These are phyloP conservation scores for Thielaviopsis punctulata DNA, from an alignment of 2,329 filamentous ascomycete genomes.

Conservation along the genomic window DNA sequence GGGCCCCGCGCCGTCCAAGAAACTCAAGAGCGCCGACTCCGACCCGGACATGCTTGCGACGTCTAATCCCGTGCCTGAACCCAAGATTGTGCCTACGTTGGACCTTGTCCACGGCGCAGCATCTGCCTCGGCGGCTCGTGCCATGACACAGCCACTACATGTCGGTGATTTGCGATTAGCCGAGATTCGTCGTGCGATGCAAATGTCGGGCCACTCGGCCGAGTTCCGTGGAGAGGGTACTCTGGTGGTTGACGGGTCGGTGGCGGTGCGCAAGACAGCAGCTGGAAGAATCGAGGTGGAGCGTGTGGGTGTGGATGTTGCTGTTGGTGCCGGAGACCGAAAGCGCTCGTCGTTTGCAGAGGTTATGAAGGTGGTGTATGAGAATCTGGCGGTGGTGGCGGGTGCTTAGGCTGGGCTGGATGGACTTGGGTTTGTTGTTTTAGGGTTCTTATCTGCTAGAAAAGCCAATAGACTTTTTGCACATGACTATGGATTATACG, in stretches of 20 bases:
- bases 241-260: conserved; percentile 70
- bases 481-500: too few species aligned
- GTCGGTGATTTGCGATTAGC: conserved; percentile 85
- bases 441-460: neutral
- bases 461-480: too few species aligned
- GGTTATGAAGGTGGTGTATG: conserved; percentile 82
- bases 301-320: conserved; percentile 38
- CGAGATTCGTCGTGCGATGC: conserved; percentile 72
- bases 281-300: conserved; percentile 83
- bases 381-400: conserved; percentile 78
- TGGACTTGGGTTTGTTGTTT: neutral
- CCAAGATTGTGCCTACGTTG: conserved; percentile 28
- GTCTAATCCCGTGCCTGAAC: conserved; percentile 13
- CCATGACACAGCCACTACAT: conserved; percentile 68
- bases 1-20: conserved; percentile 9
- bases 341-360: conserved; percentile 57
- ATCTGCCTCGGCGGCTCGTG: conserved; percentile 41
- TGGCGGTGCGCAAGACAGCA: conserved; percentile 75
- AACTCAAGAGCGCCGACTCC: conserved; percentile 11
- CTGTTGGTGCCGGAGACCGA: conserved; percentile 14
- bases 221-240: conserved; percentile 91
- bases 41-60: conserved; percentile 10
- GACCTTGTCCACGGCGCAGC: conserved; percentile 48
- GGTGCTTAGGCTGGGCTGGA: conserved; percentile 18
- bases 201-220: conserved; percentile 63